A percentile compares a stretch with the other conserved stretches of the same genome.
Conservation (phyloP, 495 filamentous ascomycete species). For the Penicillium verhagenii region DNA sequence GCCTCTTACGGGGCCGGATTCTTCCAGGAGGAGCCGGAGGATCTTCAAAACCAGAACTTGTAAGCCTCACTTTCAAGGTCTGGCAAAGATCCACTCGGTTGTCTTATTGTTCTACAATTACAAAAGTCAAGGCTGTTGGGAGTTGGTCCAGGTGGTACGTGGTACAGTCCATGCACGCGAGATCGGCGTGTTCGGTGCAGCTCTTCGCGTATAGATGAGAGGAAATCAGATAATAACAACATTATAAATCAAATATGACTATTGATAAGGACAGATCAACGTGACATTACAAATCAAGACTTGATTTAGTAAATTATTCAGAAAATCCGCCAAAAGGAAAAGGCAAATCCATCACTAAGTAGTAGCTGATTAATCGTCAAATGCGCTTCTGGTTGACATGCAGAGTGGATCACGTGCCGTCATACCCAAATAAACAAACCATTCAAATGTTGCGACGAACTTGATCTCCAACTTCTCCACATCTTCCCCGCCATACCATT, state of each 20-base stretch:
- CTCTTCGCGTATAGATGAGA: not conserved
- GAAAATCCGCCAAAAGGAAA: too few relatives aligned
- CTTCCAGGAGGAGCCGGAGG: not conserved
- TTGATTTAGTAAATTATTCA: too few relatives aligned
- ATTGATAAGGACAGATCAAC: not conserved
- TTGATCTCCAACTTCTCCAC: constrained; percentile 30
- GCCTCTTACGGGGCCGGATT: constrained; percentile 25
- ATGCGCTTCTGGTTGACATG: too few relatives aligned
- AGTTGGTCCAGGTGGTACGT: not conserved
- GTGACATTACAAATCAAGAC: not conserved
- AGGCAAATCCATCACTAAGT: too few relatives aligned
- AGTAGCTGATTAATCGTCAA: too few relatives aligned
- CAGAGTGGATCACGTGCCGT: not conserved
- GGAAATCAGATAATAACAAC: not conserved
- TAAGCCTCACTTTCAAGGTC: not conserved
- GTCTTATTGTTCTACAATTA: not conserved
- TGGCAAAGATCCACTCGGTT: not conserved
- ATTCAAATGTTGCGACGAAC: not conserved
- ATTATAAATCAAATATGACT: not conserved
- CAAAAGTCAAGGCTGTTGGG: not conserved
- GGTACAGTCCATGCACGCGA: constrained; percentile 5
- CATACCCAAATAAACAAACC: not conserved
- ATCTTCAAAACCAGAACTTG: not conserved
- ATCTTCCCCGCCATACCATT: constrained; percentile 13
- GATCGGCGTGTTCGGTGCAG: not conserved